phyloP scores from a whole-genome alignment of 2,329 filamentous ascomycete species.

The Exophiala spinifera region DNA sequence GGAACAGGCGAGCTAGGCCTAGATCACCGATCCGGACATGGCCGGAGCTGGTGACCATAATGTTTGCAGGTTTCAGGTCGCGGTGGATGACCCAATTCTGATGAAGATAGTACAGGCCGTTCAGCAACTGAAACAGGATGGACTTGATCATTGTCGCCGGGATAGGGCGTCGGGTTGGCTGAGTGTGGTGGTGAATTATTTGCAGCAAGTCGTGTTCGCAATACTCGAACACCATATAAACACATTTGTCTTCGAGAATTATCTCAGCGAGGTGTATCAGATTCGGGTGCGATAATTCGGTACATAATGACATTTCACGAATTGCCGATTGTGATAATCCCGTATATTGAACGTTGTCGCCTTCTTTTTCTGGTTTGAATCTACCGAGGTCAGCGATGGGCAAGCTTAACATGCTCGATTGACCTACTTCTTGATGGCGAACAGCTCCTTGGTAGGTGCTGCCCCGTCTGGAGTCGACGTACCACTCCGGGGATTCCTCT shows the following conservation, averaged over 20 bases:
- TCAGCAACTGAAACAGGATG: constrained; percentile 92
- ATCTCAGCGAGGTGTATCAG: constrained; percentile 91
- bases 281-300: constrained; percentile 82
- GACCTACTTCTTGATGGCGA: constrained; percentile 91
- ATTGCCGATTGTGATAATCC: constrained; percentile 97
- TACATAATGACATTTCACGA: constrained; percentile 95
- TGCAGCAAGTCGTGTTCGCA: constrained; percentile 96
- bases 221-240: constrained; percentile 99
- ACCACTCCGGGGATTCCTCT: constrained; percentile 61
- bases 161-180: constrained; percentile 82
- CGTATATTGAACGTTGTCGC: constrained; percentile 89
- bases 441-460: constrained; percentile 60
- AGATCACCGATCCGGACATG: constrained; percentile 94
- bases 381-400: constrained; percentile 37
- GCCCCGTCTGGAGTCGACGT: constrained; percentile 17
- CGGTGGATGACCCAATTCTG: constrained; percentile 96
- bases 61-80: constrained; percentile 96
- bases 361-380: constrained; percentile 97
- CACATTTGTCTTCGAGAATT: constrained; percentile 96
- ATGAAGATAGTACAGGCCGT: constrained; percentile 91
- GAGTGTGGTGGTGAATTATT: constrained; percentile 96
- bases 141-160: constrained; percentile 85
- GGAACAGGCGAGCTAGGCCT: constrained; percentile 85
- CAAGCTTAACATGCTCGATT: not conserved
- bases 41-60: constrained; percentile 90